Evolutionary conservation across 2,329 filamentous ascomycete species (phyloP), one percentile per base, ranked within the genome.

Genomic region (Ophiostoma montium): DNA sequence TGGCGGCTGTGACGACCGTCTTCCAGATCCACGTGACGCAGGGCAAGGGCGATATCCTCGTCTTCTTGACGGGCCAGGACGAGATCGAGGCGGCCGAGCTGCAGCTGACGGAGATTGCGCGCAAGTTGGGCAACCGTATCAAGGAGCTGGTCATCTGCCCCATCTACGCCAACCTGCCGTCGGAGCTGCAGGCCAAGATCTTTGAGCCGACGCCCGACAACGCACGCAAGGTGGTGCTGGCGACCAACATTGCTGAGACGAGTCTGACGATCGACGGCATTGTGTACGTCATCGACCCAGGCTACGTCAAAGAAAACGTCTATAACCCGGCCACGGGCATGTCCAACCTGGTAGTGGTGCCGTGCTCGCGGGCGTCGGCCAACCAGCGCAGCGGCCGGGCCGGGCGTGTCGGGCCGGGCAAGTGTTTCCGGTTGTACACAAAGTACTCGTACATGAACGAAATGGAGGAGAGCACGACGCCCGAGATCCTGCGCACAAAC

Each of bases 161-260:
- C 3, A 94, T 98, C 50, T 98, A 98, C 61, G 86, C 88, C 59
- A 95, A 94, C 59, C 67, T 98, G 35, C 89, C 89, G 0, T 88
- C 87, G 0, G 89, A 96, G 51, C 68, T 94, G 1, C 92, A 98
- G 62, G 78, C 84, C 44, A 90, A 90, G 62, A 95, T 96, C 56
- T 98, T 98, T 59, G 87, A 95, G 58, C 88, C 89, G 0, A 94
- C 90, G 0, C 90, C 92, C 0, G 78, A 83, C 0, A 82, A 82
- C 16, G 82, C 85, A 0, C 77, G 92, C 27, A 98, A 96, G 62
- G 87, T 96, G 0, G 87, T 98, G 0, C 68, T 96, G 35, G 88
- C 90, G 0, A 96, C 92, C 2, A 98, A 98, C 61, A 96, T 98
- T 63, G 92, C 92, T 2, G 92, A 98, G 64, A 98, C 92, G 0